Evolutionary conservation across 495 filamentous ascomycete genomes (phyloP).

Genomic region (Neurospora intermedia): DNA sequence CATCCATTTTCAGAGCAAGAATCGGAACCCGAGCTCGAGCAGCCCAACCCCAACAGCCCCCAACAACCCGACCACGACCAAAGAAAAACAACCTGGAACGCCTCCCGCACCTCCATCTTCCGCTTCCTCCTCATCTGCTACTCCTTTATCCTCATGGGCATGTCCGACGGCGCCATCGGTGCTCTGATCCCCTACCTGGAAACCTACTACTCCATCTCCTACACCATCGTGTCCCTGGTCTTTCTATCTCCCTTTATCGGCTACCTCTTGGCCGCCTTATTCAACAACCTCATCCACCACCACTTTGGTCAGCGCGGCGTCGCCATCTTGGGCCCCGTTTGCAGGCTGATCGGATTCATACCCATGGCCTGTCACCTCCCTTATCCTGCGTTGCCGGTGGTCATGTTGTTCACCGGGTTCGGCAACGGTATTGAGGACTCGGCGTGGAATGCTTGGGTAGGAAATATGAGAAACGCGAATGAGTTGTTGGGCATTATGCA

Average conservation of each 20-base stretch:
- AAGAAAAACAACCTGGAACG: conserved; percentile 47
- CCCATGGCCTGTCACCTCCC: conserved; percentile 64
- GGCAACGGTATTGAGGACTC: conserved; percentile 63
- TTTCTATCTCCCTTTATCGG: conserved; percentile 75
- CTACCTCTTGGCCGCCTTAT: conserved; percentile 68
- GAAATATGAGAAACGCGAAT: conserved; percentile 61
- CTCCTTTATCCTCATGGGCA: conserved; percentile 67
- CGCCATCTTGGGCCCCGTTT: conserved; percentile 52
- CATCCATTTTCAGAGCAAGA: neutral
- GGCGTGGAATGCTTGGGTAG: conserved; percentile 73
- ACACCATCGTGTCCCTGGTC: conserved; percentile 67
- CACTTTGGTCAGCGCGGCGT: conserved; percentile 63
- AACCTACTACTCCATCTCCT: conserved; percentile 58
- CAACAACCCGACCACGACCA: neutral
- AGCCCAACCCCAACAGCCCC: neutral
- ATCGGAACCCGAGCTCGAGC: neutral
- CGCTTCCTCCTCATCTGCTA: conserved; percentile 58
- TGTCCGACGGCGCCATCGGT: conserved; percentile 73
- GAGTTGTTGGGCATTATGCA: conserved; percentile 62
- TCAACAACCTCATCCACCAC: conserved; percentile 48
- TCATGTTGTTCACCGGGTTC: conserved; percentile 60
- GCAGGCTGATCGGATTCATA: conserved; percentile 56
- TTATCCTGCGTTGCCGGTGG: conserved; percentile 62
- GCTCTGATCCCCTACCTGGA: conserved; percentile 40
- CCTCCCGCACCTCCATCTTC: conserved; percentile 51